These are phyloP conservation scores for Daldinia loculata DNA, from an alignment of 495 filamentous ascomycete genomes.

Conservation along the genomic window DNA sequence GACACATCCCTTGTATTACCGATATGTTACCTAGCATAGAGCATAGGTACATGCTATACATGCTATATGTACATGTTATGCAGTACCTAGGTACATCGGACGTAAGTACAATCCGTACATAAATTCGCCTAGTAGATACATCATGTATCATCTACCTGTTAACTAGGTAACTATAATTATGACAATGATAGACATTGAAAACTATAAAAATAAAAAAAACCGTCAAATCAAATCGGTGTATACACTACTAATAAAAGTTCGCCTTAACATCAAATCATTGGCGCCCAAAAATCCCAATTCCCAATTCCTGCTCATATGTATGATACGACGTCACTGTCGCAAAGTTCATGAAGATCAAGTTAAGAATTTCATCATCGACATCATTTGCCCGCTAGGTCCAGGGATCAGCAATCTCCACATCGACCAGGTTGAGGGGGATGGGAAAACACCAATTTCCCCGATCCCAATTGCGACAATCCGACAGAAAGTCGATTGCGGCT, in stretches of 20 bases:
- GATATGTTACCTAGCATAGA: background rate
- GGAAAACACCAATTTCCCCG: conserved; percentile 46
- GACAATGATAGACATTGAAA: too few species aligned
- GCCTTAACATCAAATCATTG: conserved; percentile 26
- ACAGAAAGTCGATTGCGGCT: conserved; percentile 49
- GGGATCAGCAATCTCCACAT: conserved; percentile 39
- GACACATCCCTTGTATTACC: conserved; percentile 6
- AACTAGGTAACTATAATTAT: too few species aligned
- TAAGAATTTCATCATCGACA: conserved; percentile 42
- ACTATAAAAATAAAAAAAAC: background rate
- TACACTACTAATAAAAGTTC: conserved; percentile 13
- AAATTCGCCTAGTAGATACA: too few species aligned
- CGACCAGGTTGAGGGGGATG: conserved; percentile 34
- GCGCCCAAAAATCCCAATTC: conserved; percentile 8
- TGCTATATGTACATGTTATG: background rate
- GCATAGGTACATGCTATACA: background rate
- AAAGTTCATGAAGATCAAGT: conserved; percentile 34
- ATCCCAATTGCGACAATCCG: conserved; percentile 45
- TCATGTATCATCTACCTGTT: too few species aligned
- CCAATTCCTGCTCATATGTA: conserved; percentile 8
- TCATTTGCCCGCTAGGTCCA: conserved; percentile 32
- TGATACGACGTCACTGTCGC: conserved; percentile 36
- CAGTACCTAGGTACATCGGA: too few species aligned
- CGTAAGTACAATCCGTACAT: too few species aligned
- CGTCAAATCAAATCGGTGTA: conserved; percentile 7